phyloP scores from a whole-genome alignment of 768 basidiomycete genomes.

The Hydnomerulius pinastri region DNA sequence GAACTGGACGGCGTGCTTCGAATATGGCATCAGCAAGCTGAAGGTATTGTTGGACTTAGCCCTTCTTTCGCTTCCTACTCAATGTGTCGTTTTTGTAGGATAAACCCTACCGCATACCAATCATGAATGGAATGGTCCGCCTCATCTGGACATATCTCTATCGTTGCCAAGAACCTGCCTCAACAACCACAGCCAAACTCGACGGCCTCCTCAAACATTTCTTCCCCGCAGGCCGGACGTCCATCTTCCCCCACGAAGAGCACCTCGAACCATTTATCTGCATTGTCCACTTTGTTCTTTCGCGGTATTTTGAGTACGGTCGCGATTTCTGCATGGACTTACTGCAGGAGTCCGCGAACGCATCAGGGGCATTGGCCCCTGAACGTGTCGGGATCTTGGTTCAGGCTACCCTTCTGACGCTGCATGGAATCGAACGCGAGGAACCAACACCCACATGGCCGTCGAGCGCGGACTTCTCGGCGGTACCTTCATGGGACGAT shows the following conservation, averaged over 20 bases:
- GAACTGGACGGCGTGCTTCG: conserved; percentile 77
- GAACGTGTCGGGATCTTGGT: conserved; percentile 76
- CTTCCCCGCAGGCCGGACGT: conserved; percentile 70
- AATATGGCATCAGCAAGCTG: conserved; percentile 69
- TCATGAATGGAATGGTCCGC: conserved; percentile 82
- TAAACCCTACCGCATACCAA: conserved; percentile 63
- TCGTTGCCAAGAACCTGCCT: conserved; percentile 82
- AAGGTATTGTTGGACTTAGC: conserved; percentile 58
- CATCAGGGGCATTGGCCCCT: conserved; percentile 54
- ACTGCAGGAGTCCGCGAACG: conserved; percentile 64
- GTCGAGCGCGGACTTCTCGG: conserved; percentile 64
- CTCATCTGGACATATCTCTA: conserved; percentile 95
- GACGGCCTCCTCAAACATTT: conserved; percentile 75
- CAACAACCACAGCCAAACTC: conserved; percentile 78
- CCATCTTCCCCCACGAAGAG: conserved; percentile 69
- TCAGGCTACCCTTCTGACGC: conserved; percentile 73
- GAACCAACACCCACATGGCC: conserved; percentile 77
- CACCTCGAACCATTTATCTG: conserved; percentile 75
- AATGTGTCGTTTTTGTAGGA: conserved; percentile 53
- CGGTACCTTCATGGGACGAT: conserved; percentile 54
- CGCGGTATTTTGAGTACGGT: conserved; percentile 84
- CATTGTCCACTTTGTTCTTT: conserved; percentile 80
- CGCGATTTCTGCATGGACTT: conserved; percentile 79
- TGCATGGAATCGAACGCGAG: conserved; percentile 74
- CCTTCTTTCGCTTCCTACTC: conserved; percentile 6